Base-by-base conservation (phyloP, 2,329 filamentous ascomycete species). In the Alternaria sp. region DNA sequence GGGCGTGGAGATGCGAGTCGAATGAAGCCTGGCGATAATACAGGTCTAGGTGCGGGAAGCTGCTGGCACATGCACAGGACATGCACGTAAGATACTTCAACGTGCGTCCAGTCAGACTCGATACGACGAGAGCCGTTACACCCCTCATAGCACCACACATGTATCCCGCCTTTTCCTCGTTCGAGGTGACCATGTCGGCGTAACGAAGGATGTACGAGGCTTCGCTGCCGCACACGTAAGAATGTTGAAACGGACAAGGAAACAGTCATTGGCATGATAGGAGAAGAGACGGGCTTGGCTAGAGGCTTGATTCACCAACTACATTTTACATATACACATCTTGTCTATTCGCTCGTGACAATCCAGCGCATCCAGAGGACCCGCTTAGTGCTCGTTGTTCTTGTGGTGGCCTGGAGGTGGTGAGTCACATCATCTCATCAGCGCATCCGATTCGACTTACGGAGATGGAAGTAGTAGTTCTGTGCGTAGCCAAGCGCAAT, bases 381-480 rank as follows among this genome's bases (percentile, higher is more conserved):
- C 58, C 61, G 63, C 70, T 70, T 96, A 99, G 86, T 99, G 95
- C 86, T 92, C 91, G 82, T 99, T 96, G 90, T 99, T 98, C 91
- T 99, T 99, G 91, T 98, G 94, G 88, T 99, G 94, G 75, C 95
- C 95, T 99, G 72, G 54, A 52, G 44, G 60, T 42, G 54, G 56
- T 69, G 31, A 66, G 65, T 77, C 65, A 62, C 36, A 42, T 31
- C 21, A 26, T 39, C 58, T 40, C 44, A 39, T 21, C 37, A 39
- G 8, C 36, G 60, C 57, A 68, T 51, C 54, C 44, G 24, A 31
- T 21, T 49, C 56, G 34, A 88, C 92, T 82, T 89, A 99, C 95
- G 92, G 77, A 99, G 87, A 84, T 99, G 96, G 91, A 96, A 98
- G 88, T 99, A 98, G 89, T 99, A 99, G 85, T 97, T 93, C 84